phyloP scores from a whole-genome alignment of 257 asterid species.

The Coffea eugenioides region DNA sequence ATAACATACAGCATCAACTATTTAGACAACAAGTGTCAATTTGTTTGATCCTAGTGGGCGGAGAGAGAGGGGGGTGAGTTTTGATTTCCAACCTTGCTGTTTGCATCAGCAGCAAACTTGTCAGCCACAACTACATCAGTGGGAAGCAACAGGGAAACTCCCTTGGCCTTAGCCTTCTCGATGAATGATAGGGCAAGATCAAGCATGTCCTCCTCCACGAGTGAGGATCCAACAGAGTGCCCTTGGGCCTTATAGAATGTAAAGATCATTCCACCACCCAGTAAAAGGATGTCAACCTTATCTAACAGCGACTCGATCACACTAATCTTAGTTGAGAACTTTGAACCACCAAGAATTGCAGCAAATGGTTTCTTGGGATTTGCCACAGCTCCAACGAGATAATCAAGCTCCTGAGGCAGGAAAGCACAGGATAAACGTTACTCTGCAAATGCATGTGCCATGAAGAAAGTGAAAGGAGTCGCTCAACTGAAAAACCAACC shows the following conservation, averaged over 20 bases:
- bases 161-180: slow-evolving; percentile 79
- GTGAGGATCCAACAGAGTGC: slow-evolving; percentile 66
- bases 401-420: slow-evolving; percentile 72
- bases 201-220: slow-evolving; percentile 80
- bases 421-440: neutral
- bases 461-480: neutral
- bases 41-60: too few relatives aligned
- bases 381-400: slow-evolving; percentile 71
- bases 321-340: slow-evolving; percentile 72
- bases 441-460: neutral
- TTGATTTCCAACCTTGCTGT: slow-evolving; percentile 54
- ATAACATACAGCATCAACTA: neutral
- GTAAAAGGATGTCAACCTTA: slow-evolving; percentile 66
- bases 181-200: slow-evolving; percentile 68
- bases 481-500: slow-evolving; percentile 19
- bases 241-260: slow-evolving; percentile 92
- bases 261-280: slow-evolving; percentile 87
- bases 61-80: too few relatives aligned
- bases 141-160: slow-evolving; percentile 69
- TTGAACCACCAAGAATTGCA: slow-evolving; percentile 86
- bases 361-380: slow-evolving; percentile 87
- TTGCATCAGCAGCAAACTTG: slow-evolving; percentile 77
- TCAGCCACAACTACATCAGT: slow-evolving; percentile 74
- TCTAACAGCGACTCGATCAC: slow-evolving; percentile 68
- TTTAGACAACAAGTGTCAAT: neutral